Evolutionary conservation across 352 stramenopile species (phyloP), one percentile per base, ranked within the genome.

Genomic region (Phytophthora meadii): DNA sequence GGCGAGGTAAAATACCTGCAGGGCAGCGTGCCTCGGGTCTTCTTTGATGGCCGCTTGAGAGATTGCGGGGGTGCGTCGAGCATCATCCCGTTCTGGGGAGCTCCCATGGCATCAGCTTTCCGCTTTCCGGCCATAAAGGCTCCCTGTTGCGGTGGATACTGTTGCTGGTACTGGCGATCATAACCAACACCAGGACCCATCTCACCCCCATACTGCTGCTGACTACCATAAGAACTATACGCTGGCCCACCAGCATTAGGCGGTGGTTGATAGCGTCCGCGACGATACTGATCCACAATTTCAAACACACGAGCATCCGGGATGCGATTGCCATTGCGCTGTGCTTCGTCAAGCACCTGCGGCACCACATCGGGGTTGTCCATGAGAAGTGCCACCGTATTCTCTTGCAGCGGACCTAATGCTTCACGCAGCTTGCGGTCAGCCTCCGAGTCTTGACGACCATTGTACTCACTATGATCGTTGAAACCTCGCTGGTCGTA

Each of bases 331-430:
- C 84, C 82, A 49, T 90, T 82, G 54, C 79, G 87, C 61, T 90
- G 81, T n/a, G 82, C 87, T 65, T 95, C 87, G 19, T 92, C 84
- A 37, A 90, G 88, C 14, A 94, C 84, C 61, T 92, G 82, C 5
- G 82, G 79, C 42, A 95, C 63, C 40, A 88, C 83, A 32, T 90
- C 79, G 10, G 90, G 82, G 63, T 91, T 88, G 48, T 91, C 80
- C 42, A 92, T 66, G 19, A 95, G 63, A 59, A 90, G 56, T 17
- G 82, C 65, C 28, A 95, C 80, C n/a, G 87, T 94, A 57, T 70
- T 84, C 50, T 86, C 79, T 45, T 92, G 73, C 46, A 95, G 63
- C 36, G 85, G 84, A 46, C 85, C 85, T 40, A 95, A 61, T 5
- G 79, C 84, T 2, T 88, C 81, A 12, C 81, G 74, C 28, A 95